Evolutionary conservation across 2,329 filamentous ascomycete species (phyloP), one percentile per base, ranked within the genome.

Genomic region (Pseudogymnoascus sp.): DNA sequence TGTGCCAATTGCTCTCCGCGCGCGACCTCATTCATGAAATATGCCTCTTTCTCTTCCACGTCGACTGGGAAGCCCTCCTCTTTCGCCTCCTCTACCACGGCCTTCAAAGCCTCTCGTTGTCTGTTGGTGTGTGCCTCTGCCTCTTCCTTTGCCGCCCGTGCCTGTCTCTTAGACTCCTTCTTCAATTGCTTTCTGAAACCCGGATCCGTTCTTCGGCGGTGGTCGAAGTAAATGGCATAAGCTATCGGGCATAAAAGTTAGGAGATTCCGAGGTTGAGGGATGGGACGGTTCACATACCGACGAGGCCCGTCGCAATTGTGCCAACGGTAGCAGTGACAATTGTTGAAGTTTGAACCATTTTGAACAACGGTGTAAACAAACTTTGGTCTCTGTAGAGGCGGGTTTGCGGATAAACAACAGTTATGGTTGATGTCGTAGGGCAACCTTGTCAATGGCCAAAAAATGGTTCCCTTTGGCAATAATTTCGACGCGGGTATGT

Each of bases 1-100:
- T 85, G 80, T 73, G 88, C 90, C 73, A 97, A 82, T 62, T 83
- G 78, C 82, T 99, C 94, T 73, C 94, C 94, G 73, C 86, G 82
- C 70, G 92, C 90, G 67, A 99, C 92, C 78, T 96, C 91, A 75
- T 91, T 87, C 85, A 97, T 96, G 79, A 99, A 99, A 81, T 91
- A 99, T 65, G 86, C 84, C 81, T 99, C 94, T 75, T 91, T 92
- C 80, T 96, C 92, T 75, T 97, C 93, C 36, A 93, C 86, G 71
- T 92, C 91, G 45, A 83, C 82, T 58, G 94, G 94, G 83, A 96
- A 97, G 63, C 93, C 94, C 76, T 96, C 92, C 63, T 90, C 89
- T 79, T 92, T 90, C 69, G 92, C 91, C 70, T 89, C 84, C 70
- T 91, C 86, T 58, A 97, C 89, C 60, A 84, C 86, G 63, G 77